Evolutionary conservation across 768 basidiomycete species (phyloP).

Genomic region (Fomitopsis pulvina): DNA sequence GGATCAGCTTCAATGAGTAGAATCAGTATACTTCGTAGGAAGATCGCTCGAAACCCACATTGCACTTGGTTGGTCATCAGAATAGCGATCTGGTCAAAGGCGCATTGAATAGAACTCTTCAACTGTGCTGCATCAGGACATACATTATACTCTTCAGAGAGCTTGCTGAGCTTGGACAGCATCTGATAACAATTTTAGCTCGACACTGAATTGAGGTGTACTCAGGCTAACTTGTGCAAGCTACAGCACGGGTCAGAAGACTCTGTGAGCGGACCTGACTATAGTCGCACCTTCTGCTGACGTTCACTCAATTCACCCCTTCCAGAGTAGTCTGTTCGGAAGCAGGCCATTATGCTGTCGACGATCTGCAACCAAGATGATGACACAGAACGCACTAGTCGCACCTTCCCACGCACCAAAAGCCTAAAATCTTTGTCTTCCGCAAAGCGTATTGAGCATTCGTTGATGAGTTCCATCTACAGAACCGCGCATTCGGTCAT

Average conservation of each 20-base stretch:
- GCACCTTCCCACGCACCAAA: slow-evolving; percentile 35
- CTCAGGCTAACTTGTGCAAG: slow-evolving; percentile 65
- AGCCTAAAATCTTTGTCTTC: slow-evolving; percentile 83
- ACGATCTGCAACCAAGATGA: slow-evolving; percentile 54
- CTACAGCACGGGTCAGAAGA: slow-evolving; percentile 28
- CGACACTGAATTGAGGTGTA: background rate
- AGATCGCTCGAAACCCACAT: slow-evolving; percentile 37
- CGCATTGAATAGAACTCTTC: slow-evolving; percentile 3
- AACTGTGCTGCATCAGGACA: slow-evolving; percentile 10
- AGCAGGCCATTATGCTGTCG: slow-evolving; percentile 96
- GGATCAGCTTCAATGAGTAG: slow-evolving; percentile 65
- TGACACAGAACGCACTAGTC: background rate
- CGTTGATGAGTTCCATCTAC: slow-evolving; percentile 89
- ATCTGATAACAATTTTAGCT: slow-evolving; percentile 38
- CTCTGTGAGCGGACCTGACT: background rate
- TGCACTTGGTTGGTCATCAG: slow-evolving; percentile 93
- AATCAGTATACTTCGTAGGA: background rate
- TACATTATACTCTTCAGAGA: slow-evolving; percentile 90
- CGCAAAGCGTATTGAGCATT: slow-evolving; percentile 81
- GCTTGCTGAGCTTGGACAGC: slow-evolving; percentile 85
- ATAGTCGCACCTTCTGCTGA: slow-evolving; percentile 67
- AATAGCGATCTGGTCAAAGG: slow-evolving; percentile 58
- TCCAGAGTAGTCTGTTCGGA: slow-evolving; percentile 90
- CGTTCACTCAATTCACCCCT: slow-evolving; percentile 91
- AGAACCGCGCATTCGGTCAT: slow-evolving; percentile 1